These are phyloP conservation scores for Ogataea angusta DNA, from an alignment of 805 yeast genomes.

Conservation along the genomic window DNA sequence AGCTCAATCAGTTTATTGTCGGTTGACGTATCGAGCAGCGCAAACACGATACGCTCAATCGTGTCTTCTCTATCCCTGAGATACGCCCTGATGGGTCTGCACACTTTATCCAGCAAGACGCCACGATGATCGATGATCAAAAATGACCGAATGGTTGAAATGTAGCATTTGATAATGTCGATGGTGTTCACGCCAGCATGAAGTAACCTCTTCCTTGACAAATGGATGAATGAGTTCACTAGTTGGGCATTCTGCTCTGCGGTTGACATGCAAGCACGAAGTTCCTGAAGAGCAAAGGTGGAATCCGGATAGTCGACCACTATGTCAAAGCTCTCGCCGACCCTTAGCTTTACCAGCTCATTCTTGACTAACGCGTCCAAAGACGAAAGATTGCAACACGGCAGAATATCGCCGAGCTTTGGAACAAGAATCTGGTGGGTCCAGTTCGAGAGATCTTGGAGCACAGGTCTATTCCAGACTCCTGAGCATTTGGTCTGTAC, in stretches of 20 bases:
- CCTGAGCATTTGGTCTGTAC: slow-evolving; percentile 31
- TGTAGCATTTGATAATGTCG: slow-evolving; percentile 66
- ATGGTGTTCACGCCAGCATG: slow-evolving; percentile 82
- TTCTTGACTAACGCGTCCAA: slow-evolving; percentile 21
- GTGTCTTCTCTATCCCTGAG: slow-evolving; percentile 74
- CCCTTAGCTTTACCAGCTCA: slow-evolving; percentile 42
- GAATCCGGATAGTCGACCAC: slow-evolving; percentile 53
- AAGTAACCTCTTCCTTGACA: slow-evolving; percentile 47
- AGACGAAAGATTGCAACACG: slow-evolving; percentile 13
- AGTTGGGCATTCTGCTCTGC: slow-evolving; percentile 48
- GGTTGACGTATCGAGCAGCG: slow-evolving; percentile 51
- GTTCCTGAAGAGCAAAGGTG: slow-evolving; percentile 51
- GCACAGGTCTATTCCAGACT: slow-evolving; percentile 39
- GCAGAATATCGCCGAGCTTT: slow-evolving; percentile 19
- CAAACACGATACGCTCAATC: slow-evolving; percentile 63
- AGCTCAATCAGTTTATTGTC: slow-evolving; percentile 49
- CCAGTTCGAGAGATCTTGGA: slow-evolving; percentile 36
- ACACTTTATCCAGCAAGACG: slow-evolving; percentile 72
- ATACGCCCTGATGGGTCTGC: slow-evolving; percentile 70
- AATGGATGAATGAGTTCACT: slow-evolving; percentile 46
- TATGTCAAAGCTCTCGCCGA: slow-evolving; percentile 56
- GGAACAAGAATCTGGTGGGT: slow-evolving; percentile 39
- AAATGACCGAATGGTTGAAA: slow-evolving; percentile 69
- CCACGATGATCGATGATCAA: slow-evolving; percentile 82
- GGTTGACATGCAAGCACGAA: slow-evolving; percentile 48